These are phyloP conservation scores for Metschnikowia sp. DNA, from an alignment of 805 yeast species.

Conservation along the genomic window DNA sequence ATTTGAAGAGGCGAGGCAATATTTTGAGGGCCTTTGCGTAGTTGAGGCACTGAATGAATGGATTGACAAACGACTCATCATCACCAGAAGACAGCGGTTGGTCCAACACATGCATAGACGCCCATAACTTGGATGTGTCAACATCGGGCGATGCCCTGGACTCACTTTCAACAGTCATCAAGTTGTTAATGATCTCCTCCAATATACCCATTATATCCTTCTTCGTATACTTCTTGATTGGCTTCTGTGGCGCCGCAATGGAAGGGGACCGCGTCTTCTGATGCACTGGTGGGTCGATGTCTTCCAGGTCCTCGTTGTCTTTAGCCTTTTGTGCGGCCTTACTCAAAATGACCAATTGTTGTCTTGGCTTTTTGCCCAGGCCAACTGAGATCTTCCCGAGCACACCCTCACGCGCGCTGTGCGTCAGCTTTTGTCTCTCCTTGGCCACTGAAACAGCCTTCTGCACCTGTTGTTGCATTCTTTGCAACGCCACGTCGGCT, in stretches of 20 bases:
- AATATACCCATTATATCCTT: slow-evolving; percentile 57
- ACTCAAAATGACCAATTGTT: slow-evolving; percentile 65
- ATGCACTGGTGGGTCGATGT: slow-evolving; percentile 7
- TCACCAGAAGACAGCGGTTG: slow-evolving; percentile 52
- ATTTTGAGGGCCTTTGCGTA: slow-evolving; percentile 87
- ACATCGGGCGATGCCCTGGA: slow-evolving; percentile 34
- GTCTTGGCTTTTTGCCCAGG: slow-evolving; percentile 82
- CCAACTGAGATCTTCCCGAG: slow-evolving; percentile 81
- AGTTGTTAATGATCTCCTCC: slow-evolving; percentile 74
- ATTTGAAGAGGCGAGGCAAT: slow-evolving; percentile 83
- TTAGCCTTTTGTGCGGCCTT: slow-evolving; percentile 43
- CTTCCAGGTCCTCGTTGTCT: slow-evolving; percentile 22
- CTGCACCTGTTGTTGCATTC: slow-evolving; percentile 98
- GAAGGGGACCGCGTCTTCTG: slow-evolving; percentile 30
- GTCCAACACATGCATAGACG: slow-evolving; percentile 69
- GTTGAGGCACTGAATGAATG: slow-evolving; percentile 78
- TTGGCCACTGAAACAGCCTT: slow-evolving; percentile 94
- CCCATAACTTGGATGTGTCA: slow-evolving; percentile 59
- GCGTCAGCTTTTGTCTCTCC: slow-evolving; percentile 70
- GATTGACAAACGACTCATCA: slow-evolving; percentile 52
- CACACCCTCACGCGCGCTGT: slow-evolving; percentile 76
- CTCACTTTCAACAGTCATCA: slow-evolving; percentile 73
- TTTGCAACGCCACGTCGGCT: slow-evolving; percentile 87
- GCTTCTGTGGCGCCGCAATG: slow-evolving; percentile 31
- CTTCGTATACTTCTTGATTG: slow-evolving; percentile 33